A percentile compares a stretch with the other conserved stretches of the same genome.
Conservation (phyloP, 805 yeast species). For the Ogataea ramenticola region DNA sequence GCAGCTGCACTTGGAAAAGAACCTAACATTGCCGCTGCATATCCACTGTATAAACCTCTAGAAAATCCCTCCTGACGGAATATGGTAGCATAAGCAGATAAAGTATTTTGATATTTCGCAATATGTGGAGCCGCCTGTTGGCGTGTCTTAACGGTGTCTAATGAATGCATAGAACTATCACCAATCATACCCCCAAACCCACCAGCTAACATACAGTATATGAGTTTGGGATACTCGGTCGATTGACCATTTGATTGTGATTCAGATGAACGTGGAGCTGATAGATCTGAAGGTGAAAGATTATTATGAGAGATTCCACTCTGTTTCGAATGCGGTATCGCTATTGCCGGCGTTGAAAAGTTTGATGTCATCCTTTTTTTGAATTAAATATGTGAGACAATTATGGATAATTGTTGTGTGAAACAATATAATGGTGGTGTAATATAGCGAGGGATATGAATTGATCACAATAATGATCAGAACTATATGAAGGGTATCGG, state of each 20-base stretch:
- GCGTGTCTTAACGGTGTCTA: conserved; percentile 94
- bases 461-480: too few species aligned
- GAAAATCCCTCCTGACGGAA: conserved; percentile 75
- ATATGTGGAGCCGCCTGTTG: conserved; percentile 88
- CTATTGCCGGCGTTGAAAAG: background rate
- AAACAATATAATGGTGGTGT: too few species aligned
- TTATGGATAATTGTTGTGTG: too few species aligned
- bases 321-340: background rate
- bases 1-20: conserved; percentile 90
- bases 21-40: conserved; percentile 86
- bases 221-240: conserved; percentile 31
- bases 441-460: too few species aligned
- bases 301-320: background rate
- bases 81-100: conserved; percentile 71
- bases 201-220: conserved; percentile 75
- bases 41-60: conserved; percentile 88
- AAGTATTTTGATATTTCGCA: conserved; percentile 63
- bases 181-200: conserved; percentile 94
- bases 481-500: too few species aligned
- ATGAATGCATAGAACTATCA: conserved; percentile 87
- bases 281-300: background rate
- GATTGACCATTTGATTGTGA: background rate
- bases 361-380: background rate
- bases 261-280: background rate
- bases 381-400: too few species aligned